Conservation (phyloP, 78 protist species). For the Dictyostelium capitatum region DNA sequence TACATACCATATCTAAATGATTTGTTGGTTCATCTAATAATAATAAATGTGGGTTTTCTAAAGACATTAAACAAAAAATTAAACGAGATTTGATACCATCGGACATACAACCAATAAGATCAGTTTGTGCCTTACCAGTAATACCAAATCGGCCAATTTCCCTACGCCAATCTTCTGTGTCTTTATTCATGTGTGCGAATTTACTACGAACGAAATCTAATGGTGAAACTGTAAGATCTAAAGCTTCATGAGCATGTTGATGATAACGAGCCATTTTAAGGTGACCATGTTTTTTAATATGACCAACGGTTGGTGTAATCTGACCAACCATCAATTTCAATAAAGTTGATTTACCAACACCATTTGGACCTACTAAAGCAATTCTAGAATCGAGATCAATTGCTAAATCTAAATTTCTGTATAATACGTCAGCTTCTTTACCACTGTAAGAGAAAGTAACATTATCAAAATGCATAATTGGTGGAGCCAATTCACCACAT, state of each 20-base stretch:
- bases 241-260: constrained; percentile 85
- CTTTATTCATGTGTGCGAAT: constrained; percentile 79
- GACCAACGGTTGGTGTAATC: constrained; percentile 91
- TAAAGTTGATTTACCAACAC: constrained; percentile 96
- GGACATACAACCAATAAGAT: constrained; percentile 78
- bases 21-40: constrained; percentile 88
- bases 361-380: constrained; percentile 98
- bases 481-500: constrained; percentile 91
- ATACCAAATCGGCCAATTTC: constrained; percentile 90
- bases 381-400: constrained; percentile 92
- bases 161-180: constrained; percentile 83
- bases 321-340: constrained; percentile 94
- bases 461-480: constrained; percentile 90
- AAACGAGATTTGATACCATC: constrained; percentile 88
- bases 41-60: constrained; percentile 67
- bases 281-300: constrained; percentile 85
- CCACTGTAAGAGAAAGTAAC: constrained; percentile 93
- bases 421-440: constrained; percentile 85
- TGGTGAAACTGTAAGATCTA: constrained; percentile 79
- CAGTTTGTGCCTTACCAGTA: constrained; percentile 88
- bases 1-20: constrained; percentile 85
- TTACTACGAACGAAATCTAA: constrained; percentile 76
- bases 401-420: constrained; percentile 91
- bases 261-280: constrained; percentile 89
- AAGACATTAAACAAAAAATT: constrained; percentile 82